Base-by-base conservation (phyloP, 768 basidiomycete genomes). In the Mycena haematopus region DNA sequence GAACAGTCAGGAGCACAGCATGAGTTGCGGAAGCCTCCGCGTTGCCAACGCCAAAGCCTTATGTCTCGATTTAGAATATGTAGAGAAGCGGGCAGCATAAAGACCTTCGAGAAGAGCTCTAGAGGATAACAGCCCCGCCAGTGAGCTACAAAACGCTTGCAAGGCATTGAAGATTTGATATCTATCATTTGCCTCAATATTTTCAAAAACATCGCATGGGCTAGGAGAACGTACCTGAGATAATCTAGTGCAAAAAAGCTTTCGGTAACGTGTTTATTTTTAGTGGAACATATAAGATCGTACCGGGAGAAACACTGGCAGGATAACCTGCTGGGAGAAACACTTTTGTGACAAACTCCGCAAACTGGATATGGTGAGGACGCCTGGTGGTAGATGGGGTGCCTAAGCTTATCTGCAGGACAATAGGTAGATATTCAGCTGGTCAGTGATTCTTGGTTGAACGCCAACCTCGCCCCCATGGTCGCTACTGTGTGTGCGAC, bases 31-130 rank as follows among this genome's bases (percentile, higher is more conserved):
- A 86, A 5, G 85, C 86, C 13, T 83, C 82, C 6, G 87, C 81
- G 58, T 89, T 80, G 0, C 89, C 89, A n/a, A 90, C 88, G 6
- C 89, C 89, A 62, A 87, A 83, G 35, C 87, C 88, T 87, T 63
- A 19, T 40, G 14, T 42, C 24, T 22, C 29, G 6, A 17, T 52
- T 38, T 36, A 31, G 29, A 9, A 31, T 5, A 31, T 31, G 29
- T 4, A 31, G 29, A 4, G 9, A 31, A 31, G 4, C 9, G 6
- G 9, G 29, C 6, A 31, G 6, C 9, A 31, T 4, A 31, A 60
- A 45, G 33, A 86, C 88, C 89, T 80, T 90, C 86, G 7, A 91
- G 75, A 3, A 87, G 82, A 17, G 89, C 88, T 65, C 89, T 78
- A 8, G 88, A 89, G 0, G 89, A 85, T 21, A 90, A 68, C 27